Evolutionary conservation across 805 yeast species (phyloP), one percentile per base, ranked within the genome.

Genomic region (Pichia pseudocactophila): DNA sequence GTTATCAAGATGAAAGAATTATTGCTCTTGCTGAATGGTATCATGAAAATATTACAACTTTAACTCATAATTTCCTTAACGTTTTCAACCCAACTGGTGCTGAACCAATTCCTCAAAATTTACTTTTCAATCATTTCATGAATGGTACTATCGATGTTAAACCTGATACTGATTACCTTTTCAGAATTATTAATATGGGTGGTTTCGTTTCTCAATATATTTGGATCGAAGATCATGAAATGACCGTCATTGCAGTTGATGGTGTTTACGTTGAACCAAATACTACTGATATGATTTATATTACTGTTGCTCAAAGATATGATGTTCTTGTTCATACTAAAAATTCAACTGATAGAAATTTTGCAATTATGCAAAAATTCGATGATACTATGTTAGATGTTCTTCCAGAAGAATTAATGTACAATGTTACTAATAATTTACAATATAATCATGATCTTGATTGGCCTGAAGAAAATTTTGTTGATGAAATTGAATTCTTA

Each of bases 71-170:
- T 30, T 89, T 92, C 67, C 58, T 88, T 69, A 75, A 66, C 50
- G 60, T 80, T 48, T 79, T 71, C 68, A 92, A 92, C 64, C 98
- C 98, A 45, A 86, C 96, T 9, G 98, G 98, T 57, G 96, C 97
- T 35, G 98, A 92, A 67, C 98, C 98, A 40, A 80, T 92, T 52
- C 98, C 98, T 8, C 82, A 84, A 51, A 69, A 73, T 59, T 63
- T 83, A 52, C 71, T 92, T 54, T 69, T 88, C 62, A 90, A 90
- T 66, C 87, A 88, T 58, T 80, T 95, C 11, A 74, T 70, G 56
- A 82, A 83, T 63, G 68, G 74, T 56, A 75, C 89, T n/a, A 78
- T 87, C 82, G 50, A 65, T 8, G 94, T 90, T 43, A 58, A 84
- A 66, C 95, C 97, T 7, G 78, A 78, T 65, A 87, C 78, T 31